phyloP scores from a whole-genome alignment of 2,329 filamentous ascomycete species.

The Fusarium gaditjirri region DNA sequence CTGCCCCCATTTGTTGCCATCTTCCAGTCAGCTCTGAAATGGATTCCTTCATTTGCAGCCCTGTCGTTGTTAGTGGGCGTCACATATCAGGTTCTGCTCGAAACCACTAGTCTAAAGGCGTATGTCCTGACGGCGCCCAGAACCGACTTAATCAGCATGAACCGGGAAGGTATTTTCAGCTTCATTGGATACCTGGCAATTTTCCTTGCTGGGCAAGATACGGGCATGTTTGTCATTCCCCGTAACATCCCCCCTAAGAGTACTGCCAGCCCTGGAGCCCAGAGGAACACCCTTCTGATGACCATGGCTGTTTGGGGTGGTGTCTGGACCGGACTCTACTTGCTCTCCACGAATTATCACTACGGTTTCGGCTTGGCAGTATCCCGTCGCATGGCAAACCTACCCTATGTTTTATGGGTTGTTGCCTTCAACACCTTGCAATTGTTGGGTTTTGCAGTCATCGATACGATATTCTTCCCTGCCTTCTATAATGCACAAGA shows the following conservation, averaged over 20 bases:
- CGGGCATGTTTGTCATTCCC: constrained; percentile 83
- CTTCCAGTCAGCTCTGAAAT: constrained; percentile 76
- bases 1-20: constrained; percentile 89
- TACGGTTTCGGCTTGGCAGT: constrained; percentile 80
- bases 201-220: constrained; percentile 88
- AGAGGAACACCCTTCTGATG: constrained; percentile 68
- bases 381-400: constrained; percentile 89
- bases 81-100: constrained; percentile 79
- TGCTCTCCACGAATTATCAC: constrained; percentile 71
- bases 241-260: constrained; percentile 59
- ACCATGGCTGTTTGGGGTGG: constrained; percentile 72
- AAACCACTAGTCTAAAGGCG: constrained; percentile 79
- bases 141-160: constrained; percentile 83
- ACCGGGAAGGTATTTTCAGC: constrained; percentile 94
- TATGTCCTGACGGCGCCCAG: constrained; percentile 87
- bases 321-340: constrained; percentile 77
- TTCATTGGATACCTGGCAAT: constrained; percentile 95
- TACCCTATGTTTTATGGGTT: constrained; percentile 94
- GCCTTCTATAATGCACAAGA: constrained; percentile 69
- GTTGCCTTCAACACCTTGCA: constrained; percentile 91
- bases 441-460: constrained; percentile 78
- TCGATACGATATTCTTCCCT: constrained; percentile 84
- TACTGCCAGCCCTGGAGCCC: constrained; percentile 55
- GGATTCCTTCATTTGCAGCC: constrained; percentile 80
- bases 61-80: constrained; percentile 76